Conservation (phyloP, 2,329 filamentous ascomycete genomes). For the Trichoderma lentiforme region DNA sequence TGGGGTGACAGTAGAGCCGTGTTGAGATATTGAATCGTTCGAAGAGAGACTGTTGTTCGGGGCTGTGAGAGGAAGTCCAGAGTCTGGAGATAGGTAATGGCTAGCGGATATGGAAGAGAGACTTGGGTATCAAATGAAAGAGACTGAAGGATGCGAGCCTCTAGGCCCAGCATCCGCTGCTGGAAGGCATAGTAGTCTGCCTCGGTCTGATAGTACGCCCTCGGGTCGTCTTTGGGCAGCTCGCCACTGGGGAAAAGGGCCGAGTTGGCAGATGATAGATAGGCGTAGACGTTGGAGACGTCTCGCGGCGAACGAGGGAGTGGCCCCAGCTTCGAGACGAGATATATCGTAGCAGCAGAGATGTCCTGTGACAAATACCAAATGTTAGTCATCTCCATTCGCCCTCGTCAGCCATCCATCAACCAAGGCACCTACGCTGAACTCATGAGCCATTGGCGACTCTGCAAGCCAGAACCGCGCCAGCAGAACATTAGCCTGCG, state of each 20-base stretch:
- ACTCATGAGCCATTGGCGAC: constrained; percentile 56
- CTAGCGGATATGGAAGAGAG: constrained; percentile 78
- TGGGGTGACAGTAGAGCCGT: constrained; percentile 82
- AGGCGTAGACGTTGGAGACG: constrained; percentile 79
- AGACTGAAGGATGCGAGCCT: constrained; percentile 71
- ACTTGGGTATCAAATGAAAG: constrained; percentile 83
- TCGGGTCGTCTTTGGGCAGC: constrained; percentile 40
- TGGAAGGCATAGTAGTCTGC: constrained; percentile 65
- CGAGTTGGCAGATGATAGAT: constrained; percentile 65
- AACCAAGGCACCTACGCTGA: constrained; percentile 42
- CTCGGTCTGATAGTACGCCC: constrained; percentile 69
- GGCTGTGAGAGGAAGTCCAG: constrained; percentile 61
- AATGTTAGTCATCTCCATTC: neutral
- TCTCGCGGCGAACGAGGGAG: constrained; percentile 74
- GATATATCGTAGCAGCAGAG: constrained; percentile 77
- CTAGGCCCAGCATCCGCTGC: constrained; percentile 64
- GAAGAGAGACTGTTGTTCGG: constrained; percentile 55
- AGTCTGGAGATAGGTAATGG: constrained; percentile 88
- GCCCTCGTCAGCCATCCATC: neutral
- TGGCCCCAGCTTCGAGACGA: constrained; percentile 78
- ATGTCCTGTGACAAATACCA: constrained; percentile 55
- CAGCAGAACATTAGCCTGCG: constrained; percentile 78
- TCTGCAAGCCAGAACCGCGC: constrained; percentile 73
- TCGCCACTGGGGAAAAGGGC: constrained; percentile 47
- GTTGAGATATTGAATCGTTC: constrained; percentile 77